phyloP scores from a whole-genome alignment of 2,329 filamentous ascomycete genomes.

The Arthroderma sp. region DNA sequence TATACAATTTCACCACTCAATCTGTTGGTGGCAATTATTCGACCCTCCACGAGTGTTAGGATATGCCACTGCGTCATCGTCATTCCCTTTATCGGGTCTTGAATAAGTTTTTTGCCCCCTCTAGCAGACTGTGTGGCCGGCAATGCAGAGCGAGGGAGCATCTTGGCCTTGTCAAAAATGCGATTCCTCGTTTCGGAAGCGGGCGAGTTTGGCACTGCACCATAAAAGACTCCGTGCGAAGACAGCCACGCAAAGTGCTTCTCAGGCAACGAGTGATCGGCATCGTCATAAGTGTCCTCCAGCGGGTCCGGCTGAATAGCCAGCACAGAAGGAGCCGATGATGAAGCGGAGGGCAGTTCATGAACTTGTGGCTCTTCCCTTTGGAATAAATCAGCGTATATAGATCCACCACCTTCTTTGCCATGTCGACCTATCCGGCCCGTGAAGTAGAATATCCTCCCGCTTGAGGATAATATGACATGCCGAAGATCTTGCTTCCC shows the following conservation, averaged over 20 bases:
- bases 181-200: slow-evolving; percentile 55
- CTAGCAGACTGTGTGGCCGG: slow-evolving; percentile 52
- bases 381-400: slow-evolving; percentile 82
- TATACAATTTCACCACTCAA: slow-evolving; percentile 77
- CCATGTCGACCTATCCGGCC: slow-evolving; percentile 61
- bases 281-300: slow-evolving; percentile 44
- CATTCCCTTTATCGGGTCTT: slow-evolving; percentile 66
- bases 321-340: slow-evolving; percentile 51
- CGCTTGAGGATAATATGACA: slow-evolving; percentile 67
- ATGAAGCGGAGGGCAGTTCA: slow-evolving; percentile 50
- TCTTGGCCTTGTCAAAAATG: slow-evolving; percentile 65
- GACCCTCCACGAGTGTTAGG: slow-evolving; percentile 65
- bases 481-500: slow-evolving; percentile 59
- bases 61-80: slow-evolving; percentile 90
- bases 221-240: slow-evolving; percentile 74
- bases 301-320: slow-evolving; percentile 63
- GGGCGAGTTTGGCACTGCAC: slow-evolving; percentile 55
- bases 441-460: slow-evolving; percentile 64
- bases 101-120: slow-evolving; percentile 50
- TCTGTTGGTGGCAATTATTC: slow-evolving; percentile 73
- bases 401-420: slow-evolving; percentile 66
- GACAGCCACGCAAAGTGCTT: slow-evolving; percentile 73
- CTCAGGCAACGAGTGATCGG: slow-evolving; percentile 34
- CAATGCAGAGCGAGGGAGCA: slow-evolving; percentile 62
- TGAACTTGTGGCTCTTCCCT: slow-evolving; percentile 66